A percentile compares a stretch with the other conserved stretches of the same genome.
These are phyloP conservation scores for Ogataea philodendri DNA, from an alignment of 805 yeast species.

Conservation along the genomic window DNA sequence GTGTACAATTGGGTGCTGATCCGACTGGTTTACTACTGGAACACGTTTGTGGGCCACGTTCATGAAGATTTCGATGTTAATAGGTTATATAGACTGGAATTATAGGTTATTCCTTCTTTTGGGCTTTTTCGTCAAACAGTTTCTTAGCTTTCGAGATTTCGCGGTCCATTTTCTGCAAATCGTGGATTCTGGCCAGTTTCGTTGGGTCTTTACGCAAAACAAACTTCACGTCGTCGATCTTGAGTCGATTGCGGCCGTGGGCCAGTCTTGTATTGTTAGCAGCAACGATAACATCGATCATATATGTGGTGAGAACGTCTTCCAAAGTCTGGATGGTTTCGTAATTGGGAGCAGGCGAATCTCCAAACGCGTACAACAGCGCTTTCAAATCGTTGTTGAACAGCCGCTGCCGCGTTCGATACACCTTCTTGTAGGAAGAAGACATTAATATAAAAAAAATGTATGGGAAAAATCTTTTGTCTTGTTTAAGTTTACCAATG, in stretches of 20 bases:
- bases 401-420: slow-evolving; percentile 26
- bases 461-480: not conserved
- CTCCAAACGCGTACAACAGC: slow-evolving; percentile 70
- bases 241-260: slow-evolving; percentile 58
- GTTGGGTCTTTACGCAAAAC: slow-evolving; percentile 64
- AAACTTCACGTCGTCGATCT: slow-evolving; percentile 70
- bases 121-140: slow-evolving; percentile 52
- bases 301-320: slow-evolving; percentile 62
- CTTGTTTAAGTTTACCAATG: not conserved
- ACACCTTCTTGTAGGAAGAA: slow-evolving; percentile 15
- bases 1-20: slow-evolving; percentile 49
- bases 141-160: slow-evolving; percentile 65
- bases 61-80: slow-evolving; percentile 33
- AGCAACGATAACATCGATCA: slow-evolving; percentile 50
- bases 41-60: slow-evolving; percentile 64
- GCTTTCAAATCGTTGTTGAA: slow-evolving; percentile 49
- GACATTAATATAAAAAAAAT: slow-evolving; percentile 4
- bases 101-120: slow-evolving; percentile 25
- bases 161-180: slow-evolving; percentile 56
- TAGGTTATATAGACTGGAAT: slow-evolving; percentile 30
- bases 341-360: slow-evolving; percentile 60
- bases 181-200: slow-evolving; percentile 68
- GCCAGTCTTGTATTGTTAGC: slow-evolving; percentile 51
- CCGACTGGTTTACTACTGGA: slow-evolving; percentile 63
- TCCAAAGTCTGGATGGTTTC: slow-evolving; percentile 67